Base-by-base conservation (phyloP, 495 filamentous ascomycete species). In the Penicillium coprophilum region DNA sequence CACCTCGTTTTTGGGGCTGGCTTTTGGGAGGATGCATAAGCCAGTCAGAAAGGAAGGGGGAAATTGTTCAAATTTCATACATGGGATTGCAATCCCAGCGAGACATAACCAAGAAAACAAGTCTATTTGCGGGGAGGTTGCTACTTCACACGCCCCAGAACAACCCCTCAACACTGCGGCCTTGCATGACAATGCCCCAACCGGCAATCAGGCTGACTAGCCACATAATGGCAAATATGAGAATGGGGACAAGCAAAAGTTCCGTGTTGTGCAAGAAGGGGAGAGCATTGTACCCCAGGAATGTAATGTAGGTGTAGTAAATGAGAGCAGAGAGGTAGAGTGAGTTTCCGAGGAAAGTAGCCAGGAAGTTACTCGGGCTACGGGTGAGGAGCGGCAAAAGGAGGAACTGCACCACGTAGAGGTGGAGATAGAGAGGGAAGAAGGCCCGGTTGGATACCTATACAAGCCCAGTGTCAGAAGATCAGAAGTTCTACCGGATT, bases 201-300 rank as follows among this genome's bases (percentile, higher is more conserved):
- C 75, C 74, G 2, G 68, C 71, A 65, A 79, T 73, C 53, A 89
- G 65, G 61, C 84, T 86, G 6, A 82, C 69, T 17, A 85, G 65
- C 87, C 87, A 90, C 24, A 88, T 55, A 13, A 88, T 71, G 4
- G 75, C 78, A 38, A 86, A 79, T 8, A 86, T 69, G 27, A 85
- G 71, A 21, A 87, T 80, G 0, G 87, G 87, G 24, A 82, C 71
- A 36, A 90, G 72, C 34, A 90, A 77, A 17, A 89, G 73, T 70
- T 90, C 86, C 1, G 87, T 90, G 55, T 89, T 86, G 64, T 87
- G 83, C 48, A 90, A 68, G 66, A 90, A 90, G 2, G 87, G 87
- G 19, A 90, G 73, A 17, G 87, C 85, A 62, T 89, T 90, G 66
- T 90, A 90, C 23, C 87, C 87, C 48, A 90, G 70, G 69, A 90